Evolutionary conservation across 2,329 filamentous ascomycete species (phyloP).

Genomic region (Chaetomiaceae sp.): DNA sequence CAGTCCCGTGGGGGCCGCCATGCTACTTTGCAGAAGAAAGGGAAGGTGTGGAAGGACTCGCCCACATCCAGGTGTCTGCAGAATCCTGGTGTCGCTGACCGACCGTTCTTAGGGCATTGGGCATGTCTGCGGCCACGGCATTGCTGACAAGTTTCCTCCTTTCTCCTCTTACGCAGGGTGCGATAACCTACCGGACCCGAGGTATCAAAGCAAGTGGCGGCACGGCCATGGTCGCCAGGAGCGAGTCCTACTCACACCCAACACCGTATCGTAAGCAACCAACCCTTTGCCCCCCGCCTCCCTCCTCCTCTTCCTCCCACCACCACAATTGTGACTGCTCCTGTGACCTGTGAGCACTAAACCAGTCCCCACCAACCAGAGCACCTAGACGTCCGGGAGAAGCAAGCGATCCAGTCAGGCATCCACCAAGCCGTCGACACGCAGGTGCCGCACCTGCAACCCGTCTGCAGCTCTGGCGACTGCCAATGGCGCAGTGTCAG

Average conservation of each 20-base stretch:
- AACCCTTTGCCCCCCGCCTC: neutral
- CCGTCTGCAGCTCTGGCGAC: slow-evolving; percentile 20
- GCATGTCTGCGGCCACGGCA: slow-evolving; percentile 23
- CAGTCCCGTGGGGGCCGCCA: slow-evolving; percentile 18
- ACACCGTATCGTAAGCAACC: slow-evolving; percentile 14
- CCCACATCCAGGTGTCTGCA: neutral
- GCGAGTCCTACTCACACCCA: slow-evolving; percentile 20
- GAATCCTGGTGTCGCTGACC: slow-evolving; percentile 2
- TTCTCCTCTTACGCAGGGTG: slow-evolving; percentile 22
- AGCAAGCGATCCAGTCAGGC: slow-evolving; percentile 22
- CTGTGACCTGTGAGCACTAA: neutral
- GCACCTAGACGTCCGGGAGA: slow-evolving; percentile 19
- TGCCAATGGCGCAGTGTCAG: slow-evolving; percentile 22
- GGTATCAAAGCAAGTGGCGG: slow-evolving; percentile 10
- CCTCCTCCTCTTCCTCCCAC: too few species aligned
- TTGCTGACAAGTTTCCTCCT: slow-evolving; percentile 20
- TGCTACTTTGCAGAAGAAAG: slow-evolving; percentile 21
- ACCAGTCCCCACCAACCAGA: slow-evolving; percentile 6
- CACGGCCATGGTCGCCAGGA: slow-evolving; percentile 13
- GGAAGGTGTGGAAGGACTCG: slow-evolving; percentile 16
- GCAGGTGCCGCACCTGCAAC: slow-evolving; percentile 14
- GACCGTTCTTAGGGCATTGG: slow-evolving; percentile 18
- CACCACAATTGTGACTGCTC: too few species aligned
- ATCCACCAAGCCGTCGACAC: slow-evolving; percentile 18
- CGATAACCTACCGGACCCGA: slow-evolving; percentile 20